phyloP scores from a whole-genome alignment of 2,329 filamentous ascomycete genomes.

The Aureobasidium zeae region DNA sequence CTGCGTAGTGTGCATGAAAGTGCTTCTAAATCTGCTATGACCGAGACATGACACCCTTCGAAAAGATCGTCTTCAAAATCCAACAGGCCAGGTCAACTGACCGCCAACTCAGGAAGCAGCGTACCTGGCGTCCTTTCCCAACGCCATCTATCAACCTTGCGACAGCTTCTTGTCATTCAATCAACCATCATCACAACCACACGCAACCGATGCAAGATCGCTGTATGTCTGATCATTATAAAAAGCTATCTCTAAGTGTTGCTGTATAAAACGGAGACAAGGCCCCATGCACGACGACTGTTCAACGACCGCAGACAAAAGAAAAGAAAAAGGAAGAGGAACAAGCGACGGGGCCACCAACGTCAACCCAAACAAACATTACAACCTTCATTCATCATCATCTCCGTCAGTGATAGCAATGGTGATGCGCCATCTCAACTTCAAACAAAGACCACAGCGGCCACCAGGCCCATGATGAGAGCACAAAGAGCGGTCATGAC shows the following conservation, averaged over 20 bases:
- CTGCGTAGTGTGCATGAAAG: background rate
- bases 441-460: slow-evolving; percentile 1
- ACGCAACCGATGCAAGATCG: slow-evolving; percentile 2
- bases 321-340: background rate
- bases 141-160: too few relatives aligned
- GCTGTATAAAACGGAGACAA: slow-evolving; percentile 4
- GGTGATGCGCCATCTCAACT: background rate
- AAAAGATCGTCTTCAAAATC: too few relatives aligned
- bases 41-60: too few relatives aligned
- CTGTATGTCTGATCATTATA: slow-evolving; percentile 13
- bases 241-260: slow-evolving; percentile 11
- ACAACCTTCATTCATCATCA: background rate
- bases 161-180: background rate
- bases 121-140: too few relatives aligned
- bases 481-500: slow-evolving; percentile 4
- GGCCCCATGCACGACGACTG: background rate
- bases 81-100: too few relatives aligned
- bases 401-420: slow-evolving; percentile 4
- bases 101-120: too few relatives aligned
- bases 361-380: slow-evolving; percentile 2
- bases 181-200: background rate
- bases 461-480: slow-evolving; percentile 6
- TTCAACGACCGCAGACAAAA: slow-evolving; percentile 3
- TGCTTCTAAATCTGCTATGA: background rate
- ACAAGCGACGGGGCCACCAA: background rate